phyloP scores from a whole-genome alignment of 345 rosid species.

The Raphanus raphanistrum region DNA sequence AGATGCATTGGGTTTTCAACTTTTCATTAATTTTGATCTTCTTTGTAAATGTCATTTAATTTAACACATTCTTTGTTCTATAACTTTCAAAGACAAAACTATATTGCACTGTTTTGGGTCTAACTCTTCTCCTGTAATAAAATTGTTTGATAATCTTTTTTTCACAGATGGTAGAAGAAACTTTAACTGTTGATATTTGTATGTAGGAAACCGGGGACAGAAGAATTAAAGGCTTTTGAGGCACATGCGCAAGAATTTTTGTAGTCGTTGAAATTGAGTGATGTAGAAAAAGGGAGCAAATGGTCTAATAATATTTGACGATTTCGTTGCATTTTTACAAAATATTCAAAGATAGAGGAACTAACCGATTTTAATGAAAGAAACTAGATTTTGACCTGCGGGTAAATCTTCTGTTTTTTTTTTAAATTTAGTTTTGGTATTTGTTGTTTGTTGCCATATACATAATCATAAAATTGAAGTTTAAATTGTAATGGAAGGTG shows the following conservation, averaged over 20 bases:
- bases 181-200: background rate
- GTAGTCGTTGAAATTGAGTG: background rate
- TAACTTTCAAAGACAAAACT: background rate
- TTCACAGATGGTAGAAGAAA: background rate
- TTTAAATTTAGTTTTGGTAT: no score
- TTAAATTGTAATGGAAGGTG: no score
- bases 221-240: background rate
- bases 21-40: background rate
- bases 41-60: constrained; percentile 29
- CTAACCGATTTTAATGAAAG: background rate
- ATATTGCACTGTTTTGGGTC: background rate
- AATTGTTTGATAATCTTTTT: background rate
- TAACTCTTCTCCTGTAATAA: background rate
- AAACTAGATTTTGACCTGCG: no score
- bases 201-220: background rate
- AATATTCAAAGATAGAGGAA: background rate
- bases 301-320: background rate
- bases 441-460: no score
- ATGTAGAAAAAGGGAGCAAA: background rate
- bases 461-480: no score
- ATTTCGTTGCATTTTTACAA: background rate
- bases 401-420: no score
- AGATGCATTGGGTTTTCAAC: background rate
- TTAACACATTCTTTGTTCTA: constrained; percentile 35
- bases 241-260: background rate